Conservation (phyloP, 768 basidiomycete species). For the Calocera cornea region DNA sequence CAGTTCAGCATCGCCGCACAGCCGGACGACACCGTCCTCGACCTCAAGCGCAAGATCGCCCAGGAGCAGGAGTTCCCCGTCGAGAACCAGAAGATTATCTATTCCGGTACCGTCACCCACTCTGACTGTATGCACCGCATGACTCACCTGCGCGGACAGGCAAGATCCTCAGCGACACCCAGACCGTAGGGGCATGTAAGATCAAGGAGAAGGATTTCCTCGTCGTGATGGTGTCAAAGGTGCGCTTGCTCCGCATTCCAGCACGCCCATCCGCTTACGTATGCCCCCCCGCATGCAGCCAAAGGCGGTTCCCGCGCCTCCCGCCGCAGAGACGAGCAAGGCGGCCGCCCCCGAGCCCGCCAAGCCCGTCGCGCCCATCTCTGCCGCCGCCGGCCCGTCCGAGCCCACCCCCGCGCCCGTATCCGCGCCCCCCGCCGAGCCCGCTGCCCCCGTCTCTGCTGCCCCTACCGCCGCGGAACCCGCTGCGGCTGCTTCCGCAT, state of each 20-base stretch:
- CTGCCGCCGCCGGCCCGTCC: not conserved
- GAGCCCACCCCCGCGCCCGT: slow-evolving; percentile 25
- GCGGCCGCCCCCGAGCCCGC: slow-evolving; percentile 15
- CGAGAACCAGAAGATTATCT: slow-evolving; percentile 82
- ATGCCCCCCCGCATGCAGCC: slow-evolving; percentile 22
- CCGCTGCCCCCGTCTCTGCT: slow-evolving; percentile 24
- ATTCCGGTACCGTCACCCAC: slow-evolving; percentile 48
- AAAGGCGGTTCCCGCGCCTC: slow-evolving; percentile 25
- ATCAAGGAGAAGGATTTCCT: slow-evolving; percentile 99
- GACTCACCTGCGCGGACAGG: slow-evolving; percentile 35
- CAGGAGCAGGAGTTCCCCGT: slow-evolving; percentile 59
- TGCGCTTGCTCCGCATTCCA: slow-evolving; percentile 23
- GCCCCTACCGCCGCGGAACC: slow-evolving; percentile 18
- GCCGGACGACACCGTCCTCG: slow-evolving; percentile 53
- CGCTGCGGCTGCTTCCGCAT: slow-evolving; percentile 23
- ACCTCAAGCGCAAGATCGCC: slow-evolving; percentile 73
- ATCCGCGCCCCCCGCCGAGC: slow-evolving; percentile 24
- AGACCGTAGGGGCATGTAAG: slow-evolving; percentile 72
- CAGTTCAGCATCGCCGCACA: slow-evolving; percentile 80
- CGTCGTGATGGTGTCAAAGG: slow-evolving; percentile 98
- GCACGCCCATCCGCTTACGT: slow-evolving; percentile 10
- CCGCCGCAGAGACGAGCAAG: slow-evolving; percentile 14
- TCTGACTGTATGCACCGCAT: slow-evolving; percentile 4
- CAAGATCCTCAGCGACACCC: slow-evolving; percentile 78
- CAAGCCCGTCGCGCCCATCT: slow-evolving; percentile 7